Base-by-base conservation (phyloP, 176 grass and related monocot genomes). In the Tillandsia fasciculata region DNA sequence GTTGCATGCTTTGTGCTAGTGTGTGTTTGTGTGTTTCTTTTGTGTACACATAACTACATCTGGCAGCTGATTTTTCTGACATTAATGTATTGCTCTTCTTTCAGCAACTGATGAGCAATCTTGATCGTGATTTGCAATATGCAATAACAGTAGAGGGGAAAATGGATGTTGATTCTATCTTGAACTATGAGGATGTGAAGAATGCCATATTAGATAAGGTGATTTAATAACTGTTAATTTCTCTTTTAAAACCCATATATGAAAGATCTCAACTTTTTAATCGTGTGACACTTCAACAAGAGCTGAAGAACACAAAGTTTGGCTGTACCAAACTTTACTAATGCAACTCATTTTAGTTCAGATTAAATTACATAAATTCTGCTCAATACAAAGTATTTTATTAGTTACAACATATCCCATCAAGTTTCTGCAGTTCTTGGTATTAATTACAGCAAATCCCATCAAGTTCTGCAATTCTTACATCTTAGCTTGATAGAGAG, bases 91-190 rank as follows among this genome's bases (percentile, higher is more conserved):
- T 56, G 59, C 69, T 76, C 68, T 73, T 69, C 56, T 89, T 87
- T 68, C 86, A 97, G 89, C 79, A 85, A 92, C 71, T 97, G 57
- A 92, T 97, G 72, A 70, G 70, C 72, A 97, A 97, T 78, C 86
- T 97, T 84, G 93, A 97, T 70, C 84, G 93, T 75, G 93, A 97
- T 75, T 82, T 97, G 67, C 93, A 86, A 92, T 92, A 92, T 79
- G 81, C 86, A 61, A 97, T 92, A 79, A 47, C 79, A 17, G 84
- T 97, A 14, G 89, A 97, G 83, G 93, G 93, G 69, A 97, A 97
- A 83, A 74, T 97, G 77, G 89, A 90, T 68, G 76, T 92, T 72
- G 77, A 83, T 81, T 92, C 89, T 67, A 79, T 97, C 65, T 78
- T 59, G 63, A 97, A 97, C 74, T 97, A 97, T 77, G 89, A 97